Evolutionary conservation across 495 filamentous ascomycete species (phyloP), one percentile per base, ranked within the genome.

Genomic region (Talaromyces liani): DNA sequence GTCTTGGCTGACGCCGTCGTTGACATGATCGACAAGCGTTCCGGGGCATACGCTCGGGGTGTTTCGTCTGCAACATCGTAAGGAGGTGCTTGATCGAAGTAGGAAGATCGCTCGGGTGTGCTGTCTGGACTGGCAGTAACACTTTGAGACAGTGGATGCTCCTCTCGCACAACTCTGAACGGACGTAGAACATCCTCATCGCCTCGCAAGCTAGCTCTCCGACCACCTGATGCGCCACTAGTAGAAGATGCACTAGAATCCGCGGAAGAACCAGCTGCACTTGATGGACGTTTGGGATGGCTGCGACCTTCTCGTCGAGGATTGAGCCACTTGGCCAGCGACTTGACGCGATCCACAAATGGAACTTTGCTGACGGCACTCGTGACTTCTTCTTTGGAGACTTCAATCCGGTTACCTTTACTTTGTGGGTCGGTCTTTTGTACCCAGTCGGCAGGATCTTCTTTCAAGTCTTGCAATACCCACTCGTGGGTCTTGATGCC

Each of bases 401-500:
- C 90, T 71, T 97, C 89, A 67, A 99, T 98, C 77, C 86, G 91
- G 75, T 91, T 88, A 64, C 92, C 92, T 61, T 92, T 87, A 63
- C 87, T 89, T 64, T 88, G 88, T 6, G 93, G 92, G 71, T 99
- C 95, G 6, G 91, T 97, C 62, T 97, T 91, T 66, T 97, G 92
- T 16, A 98, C 84, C 94, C 94, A 99, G 3, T 79, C 76, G 24
- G 83, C 77, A 51, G 88, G 84, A 66, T 96, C 88, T 33, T 82
- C 76, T 39, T 62, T 49, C 54, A 99, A 84, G 51, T 88, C 93
- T 54, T 86, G 73, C n/a, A 93, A 80, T 36, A 97, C 88, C 92
- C 94, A 99, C n/a, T 90, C 88, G 69, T 99, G 94, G 62, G 88
- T 90, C 71, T 98, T 98, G 67, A 97, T 93, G 68, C 97, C 93